Base-by-base conservation (phyloP, 2,329 filamentous ascomycete species). In the Aspergillus fumigatus region DNA sequence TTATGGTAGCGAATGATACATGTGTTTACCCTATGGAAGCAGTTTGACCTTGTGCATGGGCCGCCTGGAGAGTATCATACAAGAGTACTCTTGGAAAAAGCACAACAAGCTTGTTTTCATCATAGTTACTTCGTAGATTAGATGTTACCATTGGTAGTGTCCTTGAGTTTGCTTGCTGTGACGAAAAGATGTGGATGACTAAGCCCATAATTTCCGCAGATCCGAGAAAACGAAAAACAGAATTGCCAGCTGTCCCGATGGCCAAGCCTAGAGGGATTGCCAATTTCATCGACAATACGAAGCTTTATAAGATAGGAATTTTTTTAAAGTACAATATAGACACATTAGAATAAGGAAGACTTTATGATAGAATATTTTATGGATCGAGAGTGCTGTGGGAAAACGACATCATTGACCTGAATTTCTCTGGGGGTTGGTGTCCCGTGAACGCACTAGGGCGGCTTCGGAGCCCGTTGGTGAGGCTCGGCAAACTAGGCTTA, bases 401-500 rank as follows among this genome's bases (percentile, higher is more conserved):
- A 32, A 32, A 9, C n/a, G 23, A 5, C 9, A 32, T 19, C n/a
- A 32, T 14, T 19, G 19, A 50, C 48, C 25, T 32, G 48, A 25
- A 38, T 23, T 53, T 53, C 27, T 23, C 21, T 21, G 38, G 47
- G 54, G 51, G 47, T 25, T 43, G 55, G 55, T 27, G 65, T 67
- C 62, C 62, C 63, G 62, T 63, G 61, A 63, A 58, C 63, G 60
- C 65, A 70, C 67, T 70, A 73, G 70, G 70, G 71, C 70, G 67
- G 67, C 70, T 67, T 72, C 71, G 72, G 71, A 74, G 69, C 32
- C 32, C 32, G 67, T 61, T 64, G 57, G 55, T 65, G 65, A 65
- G 65, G 63, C 69, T 70, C 66, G 70, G 72, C 70, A 71, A 68
- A 74, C 68, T 64, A 64, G 69, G 72, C 66, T 70, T 75, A 74